phyloP scores from a whole-genome alignment of 2,329 filamentous ascomycete genomes.

The Diaporthe citrichinensis region DNA sequence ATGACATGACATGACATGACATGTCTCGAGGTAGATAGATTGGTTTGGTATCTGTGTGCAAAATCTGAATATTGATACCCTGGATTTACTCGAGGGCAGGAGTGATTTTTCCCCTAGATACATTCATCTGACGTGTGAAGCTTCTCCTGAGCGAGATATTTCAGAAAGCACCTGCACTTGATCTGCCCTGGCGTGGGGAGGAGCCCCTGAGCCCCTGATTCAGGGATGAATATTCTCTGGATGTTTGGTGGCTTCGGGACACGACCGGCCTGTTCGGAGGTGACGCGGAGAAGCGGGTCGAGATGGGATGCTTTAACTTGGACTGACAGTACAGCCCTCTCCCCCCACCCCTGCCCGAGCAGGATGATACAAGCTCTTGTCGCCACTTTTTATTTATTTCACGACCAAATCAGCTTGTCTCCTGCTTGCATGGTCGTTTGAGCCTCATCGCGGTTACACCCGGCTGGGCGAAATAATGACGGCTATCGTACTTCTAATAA shows the following conservation, averaged over 20 bases:
- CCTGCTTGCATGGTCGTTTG: constrained; percentile 1
- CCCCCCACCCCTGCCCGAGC: not conserved
- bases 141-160: no score
- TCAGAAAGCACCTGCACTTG: not conserved
- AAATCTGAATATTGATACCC: constrained; percentile 24
- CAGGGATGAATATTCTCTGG: not conserved
- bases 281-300: constrained; percentile 25
- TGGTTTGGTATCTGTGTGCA: constrained; percentile 14
- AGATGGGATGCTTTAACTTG: constrained; percentile 1
- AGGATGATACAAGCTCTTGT: not conserved
- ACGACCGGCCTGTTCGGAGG: constrained; percentile 19
- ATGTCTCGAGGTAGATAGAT: constrained; percentile 17
- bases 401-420: not conserved
- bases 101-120: not conserved
- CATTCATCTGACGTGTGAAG: not conserved
- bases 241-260: not conserved
- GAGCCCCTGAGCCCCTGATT: constrained; percentile 14
- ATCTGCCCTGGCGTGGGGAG: not conserved
- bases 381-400: not conserved
- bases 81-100: not conserved
- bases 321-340: not conserved
- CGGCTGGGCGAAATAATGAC: not conserved
- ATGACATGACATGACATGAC: constrained; percentile 8
- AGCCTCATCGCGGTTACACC: not conserved
- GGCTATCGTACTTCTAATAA: not conserved